Conservation (phyloP, 2,329 filamentous ascomycete genomes). For the Apiospora hydei region DNA sequence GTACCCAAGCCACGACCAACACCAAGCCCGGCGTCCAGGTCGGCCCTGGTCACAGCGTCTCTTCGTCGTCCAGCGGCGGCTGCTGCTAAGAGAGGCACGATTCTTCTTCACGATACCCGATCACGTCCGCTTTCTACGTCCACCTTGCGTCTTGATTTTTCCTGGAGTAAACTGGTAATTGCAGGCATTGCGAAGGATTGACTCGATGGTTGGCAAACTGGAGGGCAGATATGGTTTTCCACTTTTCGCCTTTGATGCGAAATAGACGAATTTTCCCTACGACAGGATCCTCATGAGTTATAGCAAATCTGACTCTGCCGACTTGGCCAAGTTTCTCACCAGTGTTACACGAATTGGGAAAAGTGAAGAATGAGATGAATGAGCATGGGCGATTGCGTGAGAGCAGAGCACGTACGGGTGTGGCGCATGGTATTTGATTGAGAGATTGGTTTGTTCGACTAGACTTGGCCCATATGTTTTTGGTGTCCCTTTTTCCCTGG, state of each 20-base stretch:
- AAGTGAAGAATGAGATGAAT: constrained; percentile 15
- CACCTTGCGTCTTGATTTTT: constrained; percentile 24
- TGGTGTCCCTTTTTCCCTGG: not conserved
- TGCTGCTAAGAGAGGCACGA: constrained; percentile 76
- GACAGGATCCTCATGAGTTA: constrained; percentile 27
- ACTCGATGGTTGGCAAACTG: constrained; percentile 21
- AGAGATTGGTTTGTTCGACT: constrained; percentile 16
- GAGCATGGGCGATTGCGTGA: constrained; percentile 4
- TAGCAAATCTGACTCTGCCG: constrained; percentile 28
- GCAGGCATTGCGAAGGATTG: constrained; percentile 24
- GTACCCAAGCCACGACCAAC: constrained; percentile 92
- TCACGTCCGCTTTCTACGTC: constrained; percentile 20
- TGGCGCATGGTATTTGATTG: not conserved
- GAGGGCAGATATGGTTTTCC: constrained; percentile 23
- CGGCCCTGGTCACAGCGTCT: constrained; percentile 91
- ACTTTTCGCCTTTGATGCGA: constrained; percentile 23
- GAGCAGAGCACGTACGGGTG: constrained; percentile 5
- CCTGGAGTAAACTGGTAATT: constrained; percentile 23
- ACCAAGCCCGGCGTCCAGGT: constrained; percentile 98
- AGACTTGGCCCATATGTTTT: not conserved
- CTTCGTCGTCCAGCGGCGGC: constrained; percentile 82
- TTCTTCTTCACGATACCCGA: constrained; percentile 31
- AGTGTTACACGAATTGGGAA: constrained; percentile 22
- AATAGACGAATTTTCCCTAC: constrained; percentile 21
- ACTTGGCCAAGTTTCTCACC: constrained; percentile 24